A percentile compares a stretch with the other conserved stretches of the same genome.
phyloP scores from a whole-genome alignment of 108 stramenopile species.

The Nannochloropsis gaditana region DNA sequence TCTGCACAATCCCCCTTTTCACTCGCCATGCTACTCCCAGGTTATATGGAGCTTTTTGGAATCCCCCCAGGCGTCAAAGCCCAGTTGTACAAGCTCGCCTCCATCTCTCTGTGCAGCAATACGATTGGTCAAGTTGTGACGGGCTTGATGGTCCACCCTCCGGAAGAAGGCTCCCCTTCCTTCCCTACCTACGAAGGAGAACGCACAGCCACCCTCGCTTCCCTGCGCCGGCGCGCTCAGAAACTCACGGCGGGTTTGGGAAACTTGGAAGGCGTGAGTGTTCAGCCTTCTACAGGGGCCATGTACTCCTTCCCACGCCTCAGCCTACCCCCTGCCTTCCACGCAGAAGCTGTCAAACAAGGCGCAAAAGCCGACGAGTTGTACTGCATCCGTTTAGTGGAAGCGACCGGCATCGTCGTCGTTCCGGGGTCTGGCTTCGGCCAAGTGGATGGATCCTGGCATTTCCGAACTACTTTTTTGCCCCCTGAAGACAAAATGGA shows the following conservation, averaged over 20 bases:
- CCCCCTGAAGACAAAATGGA: constrained; percentile 66
- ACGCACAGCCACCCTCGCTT: constrained; percentile 57
- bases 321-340: constrained; percentile 66
- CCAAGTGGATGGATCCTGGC: constrained; percentile 78
- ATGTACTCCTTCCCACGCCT: constrained; percentile 94
- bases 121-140: constrained; percentile 77
- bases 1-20: too few relatives aligned
- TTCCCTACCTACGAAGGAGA: constrained; percentile 62
- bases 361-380: constrained; percentile 74
- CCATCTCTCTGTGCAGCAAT: constrained; percentile 72
- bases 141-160: constrained; percentile 82
- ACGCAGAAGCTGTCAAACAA: constrained; percentile 59
- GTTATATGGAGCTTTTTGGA: constrained; percentile 76
- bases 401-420: constrained; percentile 83
- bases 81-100: constrained; percentile 85
- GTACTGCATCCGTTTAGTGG: constrained; percentile 75
- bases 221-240: constrained; percentile 56
- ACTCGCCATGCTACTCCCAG: constrained; percentile 23
- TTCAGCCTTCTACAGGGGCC: constrained; percentile 41
- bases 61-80: constrained; percentile 64
- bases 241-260: constrained; percentile 7
- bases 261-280: background rate
- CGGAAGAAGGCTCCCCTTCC: constrained; percentile 65
- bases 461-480: constrained; percentile 93
- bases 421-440: constrained; percentile 95